Base-by-base conservation (phyloP, 2,329 filamentous ascomycete species). In the Pyricularia sp. region DNA sequence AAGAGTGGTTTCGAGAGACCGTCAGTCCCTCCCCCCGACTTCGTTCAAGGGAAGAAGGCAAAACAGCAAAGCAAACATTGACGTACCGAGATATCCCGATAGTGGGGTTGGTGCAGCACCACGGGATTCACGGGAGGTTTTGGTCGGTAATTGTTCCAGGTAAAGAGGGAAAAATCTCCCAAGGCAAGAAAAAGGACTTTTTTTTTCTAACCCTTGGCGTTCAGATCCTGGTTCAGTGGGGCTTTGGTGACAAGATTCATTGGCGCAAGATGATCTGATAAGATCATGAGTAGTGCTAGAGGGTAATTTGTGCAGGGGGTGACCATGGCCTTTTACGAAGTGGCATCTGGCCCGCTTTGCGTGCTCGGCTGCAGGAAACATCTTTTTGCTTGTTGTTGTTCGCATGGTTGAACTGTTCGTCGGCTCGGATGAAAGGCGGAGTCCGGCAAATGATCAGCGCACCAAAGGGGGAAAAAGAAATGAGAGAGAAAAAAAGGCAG, bases 211-310 rank as follows among this genome's bases (percentile, higher is more conserved):
- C 26, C n/a, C 58, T 26, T 25, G n/a, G 58, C 25, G 23, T 7
- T 23, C n/a, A 61, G 58, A 61, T 25, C 58, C 58, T 61, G 23
- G 58, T 12, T 23, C 58, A 25, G 58, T 61, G 58, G 58, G 26
- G 17, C 23, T 61, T 25, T 61, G 58, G n/a, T 61, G 14, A 61
- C 9, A 26, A n/a, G 3, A 4, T 59, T 58, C 55, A 72, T 72
- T 72, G 72, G 72, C 28, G 66, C 59, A 59, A 72, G 71, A 74
- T 74, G 72, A 74, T 74, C 73, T 72, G 71, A 73, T 72, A 72
- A 72, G 72, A 74, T 74, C 69, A 69, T 63, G n/a, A 50, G 7
- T 50, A n/a, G 42, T n/a, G 42, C 4, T 2, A n/a, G 17, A 50
- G 20, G 17, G 20, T 50, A 7, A n/a, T 20, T 10, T 50, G 42